Evolutionary conservation across 257 asterid species (phyloP).

Genomic region (Linderniella brevidens): DNA sequence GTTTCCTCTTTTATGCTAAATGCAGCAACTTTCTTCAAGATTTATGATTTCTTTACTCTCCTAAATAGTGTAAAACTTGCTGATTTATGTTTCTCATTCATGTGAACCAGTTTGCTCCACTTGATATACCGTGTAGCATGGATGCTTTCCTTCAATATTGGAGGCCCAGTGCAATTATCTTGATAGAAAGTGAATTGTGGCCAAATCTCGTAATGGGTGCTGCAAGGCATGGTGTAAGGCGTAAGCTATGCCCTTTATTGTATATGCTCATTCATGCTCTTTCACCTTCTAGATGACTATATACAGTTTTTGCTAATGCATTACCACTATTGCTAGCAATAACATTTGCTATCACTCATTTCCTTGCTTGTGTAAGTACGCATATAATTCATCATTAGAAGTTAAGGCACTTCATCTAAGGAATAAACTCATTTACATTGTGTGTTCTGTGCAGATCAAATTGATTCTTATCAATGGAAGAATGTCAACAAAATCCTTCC

Average conservation of each 20-base stretch:
- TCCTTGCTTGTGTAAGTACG: too few relatives aligned
- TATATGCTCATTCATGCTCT: too few relatives aligned
- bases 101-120: conserved; percentile 95
- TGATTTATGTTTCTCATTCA: conserved; percentile 5
- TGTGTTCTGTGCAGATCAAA: conserved; percentile 29
- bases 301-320: neutral
- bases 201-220: conserved; percentile 83
- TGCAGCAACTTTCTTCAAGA: neutral
- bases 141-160: conserved; percentile 69
- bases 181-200: conserved; percentile 88
- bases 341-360: too few relatives aligned
- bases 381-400: too few relatives aligned
- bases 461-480: conserved; percentile 78
- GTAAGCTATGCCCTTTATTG: conserved; percentile 1
- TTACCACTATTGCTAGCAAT: too few relatives aligned
- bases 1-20: too few relatives aligned
- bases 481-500: conserved; percentile 55
- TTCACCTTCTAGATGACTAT: neutral
- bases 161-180: conserved; percentile 70
- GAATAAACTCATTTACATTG: conserved; percentile 3
- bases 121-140: conserved; percentile 64
- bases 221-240: conserved; percentile 47
- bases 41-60: neutral
- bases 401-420: neutral
- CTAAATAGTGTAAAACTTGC: too few relatives aligned